Base-by-base conservation (phyloP, 176 grass and related monocot genomes). In the Thalia dealbata region DNA sequence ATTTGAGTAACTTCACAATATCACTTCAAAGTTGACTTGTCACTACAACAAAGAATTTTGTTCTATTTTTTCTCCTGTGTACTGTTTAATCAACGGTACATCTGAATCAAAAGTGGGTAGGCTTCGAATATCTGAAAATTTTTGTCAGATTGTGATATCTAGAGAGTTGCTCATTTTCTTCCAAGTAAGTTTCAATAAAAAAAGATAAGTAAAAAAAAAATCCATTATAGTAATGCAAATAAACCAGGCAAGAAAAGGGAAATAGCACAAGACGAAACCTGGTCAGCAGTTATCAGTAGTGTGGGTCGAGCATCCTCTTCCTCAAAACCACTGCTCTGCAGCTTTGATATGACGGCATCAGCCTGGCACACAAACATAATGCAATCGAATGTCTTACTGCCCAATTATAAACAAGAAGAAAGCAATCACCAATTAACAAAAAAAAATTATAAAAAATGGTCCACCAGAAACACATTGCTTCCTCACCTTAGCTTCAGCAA, bases 401-500 rank as follows among this genome's bases (percentile, higher is more conserved):
- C 16, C 61, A 15, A 63, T 7, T n/a, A n/a, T 11, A 11, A 28
- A 14, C 61, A 3, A 4, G 9, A 28, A 28, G 3, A 28, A 29
- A 28, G 6, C 25, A 63, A 28, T 13, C 10, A 4, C 61, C 1
- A 58, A 7, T 58, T 0, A 58, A 58, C 16, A 19, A 58, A 58
- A n/a, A 58, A 52, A 0, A 14, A 14, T 14, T 16, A 13, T 52
- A 52, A 52, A 28, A 27, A 27, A 63, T 6, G 24, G 59, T 44
- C 38, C 6, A 68, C 30, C 5, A 22, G 38, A 7, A 22, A 10
- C 65, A n/a, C 1, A 44, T 23, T 43, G 32, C 29, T 79, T 75
- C 13, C 24, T 69, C 21, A 92, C 91, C 91, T 96, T 91, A 30
- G 88, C 88, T 73, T 96, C 74, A 25, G 92, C 88, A 74, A 96